phyloP scores from a whole-genome alignment of 257 asterid genomes.

The Forsythia viridissima region DNA sequence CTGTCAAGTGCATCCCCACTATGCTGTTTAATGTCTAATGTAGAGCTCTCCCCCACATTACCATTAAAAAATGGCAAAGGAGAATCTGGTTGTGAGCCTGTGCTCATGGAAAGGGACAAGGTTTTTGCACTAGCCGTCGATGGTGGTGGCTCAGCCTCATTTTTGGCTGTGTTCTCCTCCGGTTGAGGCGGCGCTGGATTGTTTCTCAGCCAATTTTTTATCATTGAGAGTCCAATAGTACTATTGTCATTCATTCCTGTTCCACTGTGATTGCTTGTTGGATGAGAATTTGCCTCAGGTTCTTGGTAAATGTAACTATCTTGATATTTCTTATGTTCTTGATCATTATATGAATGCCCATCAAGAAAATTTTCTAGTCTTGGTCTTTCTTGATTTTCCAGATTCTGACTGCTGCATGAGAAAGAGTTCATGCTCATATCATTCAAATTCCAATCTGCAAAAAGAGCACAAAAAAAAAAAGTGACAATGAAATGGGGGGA shows the following conservation, averaged over 20 bases:
- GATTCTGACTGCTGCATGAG: slow-evolving; percentile 40
- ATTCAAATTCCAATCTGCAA: slow-evolving; percentile 67
- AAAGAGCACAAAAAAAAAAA: neutral
- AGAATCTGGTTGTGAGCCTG: slow-evolving; percentile 41
- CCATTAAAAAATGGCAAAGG: slow-evolving; percentile 29
- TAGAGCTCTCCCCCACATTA: slow-evolving; percentile 28
- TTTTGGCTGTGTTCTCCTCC: slow-evolving; percentile 25
- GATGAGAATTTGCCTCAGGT: slow-evolving; percentile 26
- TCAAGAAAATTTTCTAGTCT: slow-evolving; percentile 74
- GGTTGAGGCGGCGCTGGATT: slow-evolving; percentile 36
- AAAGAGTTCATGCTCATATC: slow-evolving; percentile 29
- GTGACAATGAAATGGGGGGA: neutral
- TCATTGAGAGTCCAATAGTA: slow-evolving; percentile 75
- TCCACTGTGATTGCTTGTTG: neutral
- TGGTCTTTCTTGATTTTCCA: slow-evolving; percentile 47
- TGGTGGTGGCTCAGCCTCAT: slow-evolving; percentile 16
- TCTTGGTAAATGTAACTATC: slow-evolving; percentile 26
- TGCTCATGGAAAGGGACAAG: slow-evolving; percentile 81
- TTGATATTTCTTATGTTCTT: slow-evolving; percentile 28
- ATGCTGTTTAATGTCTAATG: slow-evolving; percentile 38
- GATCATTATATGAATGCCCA: slow-evolving; percentile 29
- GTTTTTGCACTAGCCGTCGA: slow-evolving; percentile 32
- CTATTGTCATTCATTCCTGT: slow-evolving; percentile 2
- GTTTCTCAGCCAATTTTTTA: slow-evolving; percentile 75
- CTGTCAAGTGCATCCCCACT: slow-evolving; percentile 20